phyloP scores from a whole-genome alignment of 306 rosid species.

The Senna tora region DNA sequence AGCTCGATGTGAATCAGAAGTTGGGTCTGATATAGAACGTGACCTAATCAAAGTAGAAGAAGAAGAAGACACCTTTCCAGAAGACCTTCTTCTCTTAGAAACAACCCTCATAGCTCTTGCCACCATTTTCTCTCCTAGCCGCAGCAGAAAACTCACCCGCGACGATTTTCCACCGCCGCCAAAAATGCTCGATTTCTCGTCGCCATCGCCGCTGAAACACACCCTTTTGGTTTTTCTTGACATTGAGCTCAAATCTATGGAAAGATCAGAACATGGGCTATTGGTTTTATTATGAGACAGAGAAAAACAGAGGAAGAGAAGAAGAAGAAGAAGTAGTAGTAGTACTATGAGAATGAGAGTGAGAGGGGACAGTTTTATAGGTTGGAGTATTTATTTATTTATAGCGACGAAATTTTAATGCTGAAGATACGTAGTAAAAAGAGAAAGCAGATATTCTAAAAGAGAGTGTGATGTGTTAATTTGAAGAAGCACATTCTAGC shows the following conservation, averaged over 20 bases:
- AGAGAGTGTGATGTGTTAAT: slow-evolving; percentile 15
- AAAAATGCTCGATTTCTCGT: slow-evolving; percentile 51
- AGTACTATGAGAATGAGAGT: background rate
- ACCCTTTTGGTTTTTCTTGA: slow-evolving; percentile 60
- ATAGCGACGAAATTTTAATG: slow-evolving; percentile 7
- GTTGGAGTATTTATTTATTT: background rate
- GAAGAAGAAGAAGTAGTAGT: slow-evolving; percentile 3
- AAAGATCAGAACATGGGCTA: too few species aligned
- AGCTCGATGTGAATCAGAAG: slow-evolving; percentile 66
- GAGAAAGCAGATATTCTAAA: slow-evolving; percentile 29
- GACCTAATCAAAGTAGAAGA: slow-evolving; percentile 64
- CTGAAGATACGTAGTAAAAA: slow-evolving; percentile 22
- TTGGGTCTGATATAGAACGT: slow-evolving; percentile 57
- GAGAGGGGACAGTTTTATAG: slow-evolving; percentile 38
- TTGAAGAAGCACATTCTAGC: slow-evolving; percentile 13
- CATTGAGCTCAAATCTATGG: slow-evolving; percentile 37
- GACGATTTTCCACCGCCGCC: slow-evolving; percentile 32
- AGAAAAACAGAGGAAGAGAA: slow-evolving; percentile 1
- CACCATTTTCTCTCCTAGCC: slow-evolving; percentile 57
- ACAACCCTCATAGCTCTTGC: slow-evolving; percentile 52
- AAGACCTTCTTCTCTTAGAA: slow-evolving; percentile 52
- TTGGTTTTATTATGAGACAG: slow-evolving; percentile 4
- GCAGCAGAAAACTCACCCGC: slow-evolving; percentile 52
- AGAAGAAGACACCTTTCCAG: slow-evolving; percentile 67
- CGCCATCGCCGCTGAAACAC: slow-evolving; percentile 69